These are phyloP conservation scores for Phytophthora litchii DNA, from an alignment of 352 stramenopile species.

Conservation along the genomic window DNA sequence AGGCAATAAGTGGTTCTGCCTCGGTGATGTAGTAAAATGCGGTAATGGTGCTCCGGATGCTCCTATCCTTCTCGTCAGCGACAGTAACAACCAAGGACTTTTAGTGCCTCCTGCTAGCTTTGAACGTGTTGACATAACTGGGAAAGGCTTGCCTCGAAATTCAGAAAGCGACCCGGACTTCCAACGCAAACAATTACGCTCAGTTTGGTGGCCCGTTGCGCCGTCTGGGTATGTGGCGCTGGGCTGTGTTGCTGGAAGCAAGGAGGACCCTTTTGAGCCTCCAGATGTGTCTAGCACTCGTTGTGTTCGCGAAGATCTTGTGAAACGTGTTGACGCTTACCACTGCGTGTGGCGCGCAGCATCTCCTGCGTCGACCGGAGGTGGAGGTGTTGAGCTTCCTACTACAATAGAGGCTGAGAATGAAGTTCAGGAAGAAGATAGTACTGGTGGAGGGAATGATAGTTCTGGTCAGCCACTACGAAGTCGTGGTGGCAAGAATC, in stretches of 20 bases:
- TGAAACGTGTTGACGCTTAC: constrained; percentile 64
- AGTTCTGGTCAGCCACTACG: constrained; percentile 1
- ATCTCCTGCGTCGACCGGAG: constrained; percentile 36
- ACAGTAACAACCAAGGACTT: constrained; percentile 50
- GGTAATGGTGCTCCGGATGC: constrained; percentile 61
- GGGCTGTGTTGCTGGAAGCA: constrained; percentile 79
- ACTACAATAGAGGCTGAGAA: constrained; percentile 40
- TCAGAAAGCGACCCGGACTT: constrained; percentile 76
- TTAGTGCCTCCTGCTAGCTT: constrained; percentile 73
- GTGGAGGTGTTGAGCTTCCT: constrained; percentile 38
- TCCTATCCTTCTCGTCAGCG: constrained; percentile 65
- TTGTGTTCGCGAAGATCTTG: constrained; percentile 82
- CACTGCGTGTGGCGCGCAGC: constrained; percentile 64
- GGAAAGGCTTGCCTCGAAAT: constrained; percentile 81
- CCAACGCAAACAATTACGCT: constrained; percentile 84
- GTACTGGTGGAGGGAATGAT: constrained; percentile 16
- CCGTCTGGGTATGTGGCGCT: constrained; percentile 78
- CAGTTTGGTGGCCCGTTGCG: constrained; percentile 84
- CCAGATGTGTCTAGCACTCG: constrained; percentile 54
- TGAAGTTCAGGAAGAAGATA: constrained; percentile 32
- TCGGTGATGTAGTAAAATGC: constrained; percentile 75
- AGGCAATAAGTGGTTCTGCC: constrained; percentile 61
- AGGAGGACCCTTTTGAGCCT: constrained; percentile 79
- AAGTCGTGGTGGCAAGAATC: constrained; percentile 39
- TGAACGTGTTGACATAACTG: constrained; percentile 83